Evolutionary conservation across 306 rosid species (phyloP).

Genomic region (Citrullus colocynthis): DNA sequence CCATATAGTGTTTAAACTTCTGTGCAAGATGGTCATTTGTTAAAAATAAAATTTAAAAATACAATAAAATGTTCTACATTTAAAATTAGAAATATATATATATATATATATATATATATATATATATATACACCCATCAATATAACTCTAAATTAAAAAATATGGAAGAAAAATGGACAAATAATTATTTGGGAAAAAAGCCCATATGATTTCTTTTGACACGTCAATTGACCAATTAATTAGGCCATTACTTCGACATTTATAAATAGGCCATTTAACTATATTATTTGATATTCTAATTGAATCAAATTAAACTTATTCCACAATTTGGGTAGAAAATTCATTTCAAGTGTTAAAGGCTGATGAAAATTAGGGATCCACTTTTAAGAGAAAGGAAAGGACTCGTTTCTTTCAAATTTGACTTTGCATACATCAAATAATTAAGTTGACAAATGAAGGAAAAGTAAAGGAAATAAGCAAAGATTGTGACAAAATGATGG

Average conservation of each 20-base stretch:
- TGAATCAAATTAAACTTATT: background rate
- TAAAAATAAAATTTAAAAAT: no score
- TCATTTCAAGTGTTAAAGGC: background rate
- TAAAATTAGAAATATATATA: no score
- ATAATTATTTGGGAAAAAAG: no score
- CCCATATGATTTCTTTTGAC: no score
- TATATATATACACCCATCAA: no score
- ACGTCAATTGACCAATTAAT: background rate
- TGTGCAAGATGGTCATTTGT: no score
- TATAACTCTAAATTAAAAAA: no score
- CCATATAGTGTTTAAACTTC: no score
- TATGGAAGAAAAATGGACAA: no score
- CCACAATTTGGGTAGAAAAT: background rate
- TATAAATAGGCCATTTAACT: background rate
- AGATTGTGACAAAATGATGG: background rate
- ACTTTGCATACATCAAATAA: background rate
- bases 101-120: no score
- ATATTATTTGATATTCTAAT: background rate
- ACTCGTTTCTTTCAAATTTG: background rate
- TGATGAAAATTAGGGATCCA: background rate
- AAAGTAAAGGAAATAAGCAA: background rate
- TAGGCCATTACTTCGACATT: background rate
- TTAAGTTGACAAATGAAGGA: background rate
- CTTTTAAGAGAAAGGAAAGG: background rate
- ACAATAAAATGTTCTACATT: no score